Evolutionary conservation across 495 filamentous ascomycete genomes (phyloP).

Genomic region (Haplographium delicatum): DNA sequence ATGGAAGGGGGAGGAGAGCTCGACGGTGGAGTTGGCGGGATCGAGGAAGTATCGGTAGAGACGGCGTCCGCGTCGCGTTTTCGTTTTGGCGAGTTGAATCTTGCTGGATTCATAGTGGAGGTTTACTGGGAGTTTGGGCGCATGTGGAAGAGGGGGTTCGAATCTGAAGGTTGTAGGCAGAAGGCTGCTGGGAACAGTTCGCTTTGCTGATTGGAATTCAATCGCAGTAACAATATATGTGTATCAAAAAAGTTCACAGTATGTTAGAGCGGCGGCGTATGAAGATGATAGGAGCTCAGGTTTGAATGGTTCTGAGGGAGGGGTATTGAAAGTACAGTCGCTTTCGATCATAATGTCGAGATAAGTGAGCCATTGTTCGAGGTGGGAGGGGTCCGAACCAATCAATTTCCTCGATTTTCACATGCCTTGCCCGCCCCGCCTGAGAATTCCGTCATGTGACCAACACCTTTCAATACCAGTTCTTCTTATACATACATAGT

Average conservation of each 20-base stretch:
- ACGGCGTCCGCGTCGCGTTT: slow-evolving; percentile 35
- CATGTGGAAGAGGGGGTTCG: neutral
- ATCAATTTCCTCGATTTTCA: too few relatives aligned
- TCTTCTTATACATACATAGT: too few relatives aligned
- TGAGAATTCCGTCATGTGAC: too few relatives aligned
- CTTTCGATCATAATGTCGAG: too few relatives aligned
- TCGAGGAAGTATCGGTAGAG: too few relatives aligned
- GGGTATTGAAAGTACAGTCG: neutral
- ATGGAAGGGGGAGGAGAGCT: slow-evolving; percentile 13
- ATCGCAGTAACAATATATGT: neutral
- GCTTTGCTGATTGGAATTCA: neutral
- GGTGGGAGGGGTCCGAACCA: too few relatives aligned
- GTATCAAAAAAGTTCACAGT: neutral
- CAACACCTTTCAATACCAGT: too few relatives aligned
- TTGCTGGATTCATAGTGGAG: neutral
- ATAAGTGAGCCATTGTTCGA: too few relatives aligned
- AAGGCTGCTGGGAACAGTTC: neutral
- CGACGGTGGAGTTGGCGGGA: slow-evolving; percentile 20
- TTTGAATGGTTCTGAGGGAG: neutral
- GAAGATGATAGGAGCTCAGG: neutral
- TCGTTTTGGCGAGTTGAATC: slow-evolving; percentile 37
- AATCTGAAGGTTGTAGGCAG: neutral
- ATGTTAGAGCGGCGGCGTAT: neutral
- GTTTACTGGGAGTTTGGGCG: too few relatives aligned
- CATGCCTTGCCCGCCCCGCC: too few relatives aligned